Evolutionary conservation across 345 rosid genomes (phyloP), one percentile per base, ranked within the genome.

Genomic region (Nephelium lappaceum): DNA sequence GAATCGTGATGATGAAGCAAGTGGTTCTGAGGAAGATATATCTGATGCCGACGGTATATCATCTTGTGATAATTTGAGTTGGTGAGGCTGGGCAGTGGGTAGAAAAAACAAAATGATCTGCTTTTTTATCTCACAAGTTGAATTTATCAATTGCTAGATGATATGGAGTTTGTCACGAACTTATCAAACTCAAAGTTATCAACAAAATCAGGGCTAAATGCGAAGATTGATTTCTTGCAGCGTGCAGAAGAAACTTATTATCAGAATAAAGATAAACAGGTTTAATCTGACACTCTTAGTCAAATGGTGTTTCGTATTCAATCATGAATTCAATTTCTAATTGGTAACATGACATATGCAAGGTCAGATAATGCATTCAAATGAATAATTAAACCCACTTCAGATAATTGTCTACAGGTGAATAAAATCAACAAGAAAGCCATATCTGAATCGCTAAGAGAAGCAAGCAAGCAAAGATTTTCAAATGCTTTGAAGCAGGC

Each of bases 21-120:
- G 89, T 73, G 77, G 79, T 82, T 93, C 97, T 4, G 97, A 94
- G 80, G 99, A 95, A 81, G 97, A 94, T 79, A 94, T 96, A 69
- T 94, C 97, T 65, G 97, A 93, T 85, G 87, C 89, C 51, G 97
- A 96, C 78, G 97, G 97, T 90, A 83, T 77, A 64, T 66, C 67
- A 73, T 67, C 71, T 77, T 81, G 25, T 31, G 25, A 38, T 63
- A 72, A 61, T 65, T 24, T 75, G 65, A 65, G 27, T 4, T 16
- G 45, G 45, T 43, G 2, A 14, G 38, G 72, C 12, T 14, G 12
- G 67, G 41, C 49, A 45, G 8, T 10, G 39, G 31, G 47, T 24
- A 45, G 53, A 69, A 41, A 77, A 57, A 6, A 27, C 23, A 11
- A 8, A 7, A 19, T 11, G 5, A 16, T 23, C 42, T 62, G 15